Base-by-base conservation (phyloP, 225 moss, liverwort and hornwort genomes). In the Sphagnum tenellum region DNA sequence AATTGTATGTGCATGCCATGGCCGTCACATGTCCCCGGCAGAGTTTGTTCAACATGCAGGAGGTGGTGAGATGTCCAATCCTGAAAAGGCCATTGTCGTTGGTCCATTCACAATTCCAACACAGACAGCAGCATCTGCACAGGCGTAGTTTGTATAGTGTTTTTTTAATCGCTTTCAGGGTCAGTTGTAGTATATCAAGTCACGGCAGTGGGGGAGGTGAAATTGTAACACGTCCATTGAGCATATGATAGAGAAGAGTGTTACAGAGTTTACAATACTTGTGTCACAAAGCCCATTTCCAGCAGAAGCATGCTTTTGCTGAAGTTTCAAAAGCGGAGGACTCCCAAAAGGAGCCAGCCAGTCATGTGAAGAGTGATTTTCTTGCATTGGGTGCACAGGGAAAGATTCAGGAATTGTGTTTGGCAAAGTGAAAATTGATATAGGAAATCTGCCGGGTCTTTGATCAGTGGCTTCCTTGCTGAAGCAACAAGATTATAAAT, bases 11-110 rank as follows among this genome's bases (percentile, higher is more conserved):
- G 87, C 89, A 2, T 92, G 92, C 60, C 92, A 92, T 52, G 92
- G 92, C 3, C 63, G 81, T 10, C 89, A 92, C 51, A 89, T 92
- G 92, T 78, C 92, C 8, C 83, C 89, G 0, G 74, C 74, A 3
- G 92, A 92, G 47, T 92, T 92, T 7, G 89, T 92, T 47, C 79
- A 83, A 66, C 92, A 92, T 12, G 92, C 92, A 2, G 92, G 92
- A 12, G 85, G 79, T 55, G 85, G 82, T 52, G 89, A 92, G 71
- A 74, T 83, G 12, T 67, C 79, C 5, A 85, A 89, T 55, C 89
- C 89, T 5, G 92, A 92, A 72, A 92, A 89, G 69, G 86, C 75
- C 0, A 92, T 87, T 4, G 85, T 84, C 2, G 82, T 89, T 0
- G 80, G 78, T 2, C 84, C 86, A 0, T 89, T 82, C 63, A 78